Evolutionary conservation across 768 basidiomycete genomes (phyloP), one percentile per base, ranked within the genome.

Genomic region (Phlebiopsis gigantea): DNA sequence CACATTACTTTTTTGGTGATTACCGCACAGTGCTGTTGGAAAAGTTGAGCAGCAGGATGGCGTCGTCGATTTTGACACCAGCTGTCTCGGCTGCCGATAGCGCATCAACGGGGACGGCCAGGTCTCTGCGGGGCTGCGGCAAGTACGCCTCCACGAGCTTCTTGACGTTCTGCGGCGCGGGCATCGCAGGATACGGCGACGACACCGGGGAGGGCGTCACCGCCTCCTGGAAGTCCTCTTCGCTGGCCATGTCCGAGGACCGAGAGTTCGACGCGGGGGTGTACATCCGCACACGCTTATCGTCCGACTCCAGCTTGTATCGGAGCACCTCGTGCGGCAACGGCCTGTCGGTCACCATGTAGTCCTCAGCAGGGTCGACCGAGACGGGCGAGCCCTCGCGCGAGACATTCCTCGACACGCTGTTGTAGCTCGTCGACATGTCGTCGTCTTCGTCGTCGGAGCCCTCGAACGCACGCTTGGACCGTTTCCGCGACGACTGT

Each of bases 401-500:
- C 12, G 64, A 66, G 25, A 55, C 55, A 58, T 57, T 61, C n/a
- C 60, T 29, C 25, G 64, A 65, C 41, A 53, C 44, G 28, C 59
- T 56, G 39, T 61, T 29, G 28, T 43, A 30, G 57, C 59, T 59
- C 41, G 59, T 57, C 28, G 62, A 56, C n/a, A 55, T 51, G 56
- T 61, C 72, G 31, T 75, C 72, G 56, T 74, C 75, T 57, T 73
- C 75, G 60, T 79, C 79, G 47, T 79, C 75, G 58, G 60, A 63
- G 21, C 74, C 71, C 19, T 17, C 19, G 62, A 77, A 74, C 71
- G 67, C 60, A 73, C 80, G 71, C 77, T 83, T 56, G 4, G 80
- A 78, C 22, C 88, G 82, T 70, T 84, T 90, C 43, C 88, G 74
- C n/a, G 88, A 79, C 17, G 87, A 87, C 72, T 92, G 89, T 34